Percentiles rank a stretch among this genome's conserved stretches.
Conservation (phyloP, 1,139 yeast genomes). For the Spathaspora sp. region DNA sequence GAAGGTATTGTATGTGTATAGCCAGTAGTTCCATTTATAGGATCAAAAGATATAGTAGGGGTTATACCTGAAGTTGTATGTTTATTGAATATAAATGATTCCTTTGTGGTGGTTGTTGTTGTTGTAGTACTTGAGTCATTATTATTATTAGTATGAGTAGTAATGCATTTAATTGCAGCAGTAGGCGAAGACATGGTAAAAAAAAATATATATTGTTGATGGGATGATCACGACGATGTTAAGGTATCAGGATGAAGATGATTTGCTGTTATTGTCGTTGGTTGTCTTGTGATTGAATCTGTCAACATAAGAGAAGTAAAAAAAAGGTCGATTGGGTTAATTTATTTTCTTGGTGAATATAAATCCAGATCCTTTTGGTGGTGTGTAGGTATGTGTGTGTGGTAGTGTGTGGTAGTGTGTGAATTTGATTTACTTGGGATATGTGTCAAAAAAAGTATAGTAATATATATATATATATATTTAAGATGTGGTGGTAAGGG, state of each 20-base stretch:
- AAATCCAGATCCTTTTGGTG: too few relatives aligned
- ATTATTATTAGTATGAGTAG: background rate
- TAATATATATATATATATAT: too few relatives aligned
- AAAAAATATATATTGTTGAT: background rate
- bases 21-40: background rate
- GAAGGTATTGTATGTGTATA: background rate
- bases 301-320: background rate
- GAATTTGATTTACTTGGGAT: too few relatives aligned
- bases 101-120: constrained; percentile 1
- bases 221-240: background rate
- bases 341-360: background rate
- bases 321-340: background rate
- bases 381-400: too few relatives aligned
- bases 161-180: background rate
- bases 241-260: background rate
- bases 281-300: background rate
- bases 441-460: too few relatives aligned
- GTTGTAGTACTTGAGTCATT: constrained; percentile 1
- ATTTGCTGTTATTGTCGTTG: background rate
- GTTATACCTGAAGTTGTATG: background rate
- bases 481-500: too few relatives aligned
- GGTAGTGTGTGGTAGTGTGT: too few relatives aligned
- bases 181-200: background rate
- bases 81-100: constrained; percentile 6
- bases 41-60: constrained; percentile 4